Base-by-base conservation (phyloP, 2,329 filamentous ascomycete species). In the Nakataea oryzae region DNA sequence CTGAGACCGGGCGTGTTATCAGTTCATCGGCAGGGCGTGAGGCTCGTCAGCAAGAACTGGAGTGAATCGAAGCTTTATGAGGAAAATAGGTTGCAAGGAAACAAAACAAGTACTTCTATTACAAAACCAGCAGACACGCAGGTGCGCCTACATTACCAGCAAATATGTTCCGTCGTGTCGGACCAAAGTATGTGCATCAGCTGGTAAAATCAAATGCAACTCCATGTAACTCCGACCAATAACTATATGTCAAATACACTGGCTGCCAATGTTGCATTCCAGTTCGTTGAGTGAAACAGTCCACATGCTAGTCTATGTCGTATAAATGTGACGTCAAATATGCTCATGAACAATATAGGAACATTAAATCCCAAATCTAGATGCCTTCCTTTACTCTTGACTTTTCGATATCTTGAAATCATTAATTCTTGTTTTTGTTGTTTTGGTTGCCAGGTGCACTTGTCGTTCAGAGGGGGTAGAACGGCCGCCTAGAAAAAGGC, bases 1-100 rank as follows among this genome's bases (percentile, higher is more conserved):
- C 26, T 68, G 68, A 67, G 62, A 65, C 12, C 61, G 65, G 7
- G 67, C 67, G 27, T 64, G 59, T 6, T 65, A 67, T 60, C 67
- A 69, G 50, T 61, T 67, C 56, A 62, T 69, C 21, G 63, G 68
- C 56, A 64, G 56, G 66, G 54, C 54, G n/a, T n/a, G n/a, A n/a
- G n/a, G n/a, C n/a, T n/a, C n/a, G n/a, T n/a, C n/a, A n/a, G n/a
- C n/a, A n/a, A n/a, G n/a, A n/a, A n/a, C n/a, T n/a, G n/a, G n/a
- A n/a, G n/a, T n/a, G n/a, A n/a, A n/a, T n/a, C n/a, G n/a, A n/a
- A n/a, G n/a, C n/a, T n/a, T n/a, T n/a, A n/a, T n/a, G n/a, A n/a
- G n/a, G n/a, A n/a, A n/a, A n/a, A n/a, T n/a, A n/a, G n/a, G n/a
- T n/a, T n/a, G n/a, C n/a, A n/a, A n/a, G n/a, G n/a, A n/a, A n/a